Conservation (phyloP, 2,329 filamentous ascomycete species). For the Grosmannia serpens region DNA sequence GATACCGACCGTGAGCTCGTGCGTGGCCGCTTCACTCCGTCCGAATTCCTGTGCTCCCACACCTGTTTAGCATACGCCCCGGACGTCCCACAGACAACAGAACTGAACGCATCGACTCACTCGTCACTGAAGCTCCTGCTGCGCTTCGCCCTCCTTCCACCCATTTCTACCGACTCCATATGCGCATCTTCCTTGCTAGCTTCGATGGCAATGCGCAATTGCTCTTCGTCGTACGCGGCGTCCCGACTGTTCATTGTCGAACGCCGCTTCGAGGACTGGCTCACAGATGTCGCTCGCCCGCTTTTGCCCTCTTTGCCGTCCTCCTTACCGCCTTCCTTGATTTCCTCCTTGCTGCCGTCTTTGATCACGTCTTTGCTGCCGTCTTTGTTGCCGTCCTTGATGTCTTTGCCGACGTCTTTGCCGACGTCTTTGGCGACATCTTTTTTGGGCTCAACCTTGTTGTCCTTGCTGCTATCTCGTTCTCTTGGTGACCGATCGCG, state of each 20-base stretch:
- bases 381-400: slow-evolving; percentile 21
- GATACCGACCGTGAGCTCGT: slow-evolving; percentile 67
- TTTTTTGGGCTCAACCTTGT: slow-evolving; percentile 28
- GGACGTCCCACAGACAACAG: neutral
- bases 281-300: slow-evolving; percentile 37
- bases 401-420: slow-evolving; percentile 3
- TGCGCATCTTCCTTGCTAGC: slow-evolving; percentile 77
- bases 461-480: slow-evolving; percentile 40
- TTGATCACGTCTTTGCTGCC: slow-evolving; percentile 31
- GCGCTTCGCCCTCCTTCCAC: slow-evolving; percentile 60
- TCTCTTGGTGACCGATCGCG: slow-evolving; percentile 40
- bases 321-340: slow-evolving; percentile 1
- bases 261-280: slow-evolving; percentile 63
- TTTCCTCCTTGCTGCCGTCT: slow-evolving; percentile 31
- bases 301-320: slow-evolving; percentile 4
- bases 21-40: slow-evolving; percentile 67
- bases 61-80: neutral
- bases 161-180: slow-evolving; percentile 32
- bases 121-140: slow-evolving; percentile 87
- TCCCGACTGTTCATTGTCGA: slow-evolving; percentile 97
- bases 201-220: slow-evolving; percentile 82
- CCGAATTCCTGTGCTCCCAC: slow-evolving; percentile 45
- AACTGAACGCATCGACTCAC: slow-evolving; percentile 42
- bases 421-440: slow-evolving; percentile 4
- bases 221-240: slow-evolving; percentile 91